Conservation (phyloP, 2,329 filamentous ascomycete species). For the Cercospora brassicicola region DNA sequence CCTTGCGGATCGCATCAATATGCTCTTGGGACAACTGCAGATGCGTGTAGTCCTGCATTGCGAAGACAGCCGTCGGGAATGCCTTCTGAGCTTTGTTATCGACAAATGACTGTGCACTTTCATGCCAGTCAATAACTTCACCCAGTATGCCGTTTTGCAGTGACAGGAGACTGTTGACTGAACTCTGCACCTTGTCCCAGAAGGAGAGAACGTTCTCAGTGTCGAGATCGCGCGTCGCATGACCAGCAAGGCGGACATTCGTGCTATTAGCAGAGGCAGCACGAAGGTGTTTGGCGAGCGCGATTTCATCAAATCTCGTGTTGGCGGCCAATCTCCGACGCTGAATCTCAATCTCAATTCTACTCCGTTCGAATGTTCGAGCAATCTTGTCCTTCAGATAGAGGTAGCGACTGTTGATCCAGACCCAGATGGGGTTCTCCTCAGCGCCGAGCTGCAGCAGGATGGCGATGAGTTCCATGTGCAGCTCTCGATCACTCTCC, state of each 20-base stretch:
- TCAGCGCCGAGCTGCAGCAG: conserved; percentile 92
- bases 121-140: conserved; percentile 92
- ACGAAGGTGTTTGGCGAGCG: conserved; percentile 73
- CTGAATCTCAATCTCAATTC: conserved; percentile 88
- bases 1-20: conserved; percentile 70
- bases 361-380: conserved; percentile 76
- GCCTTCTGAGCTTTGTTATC: conserved; percentile 78
- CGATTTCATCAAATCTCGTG: conserved; percentile 68
- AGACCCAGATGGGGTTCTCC: conserved; percentile 95
- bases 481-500: conserved; percentile 64
- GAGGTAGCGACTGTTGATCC: conserved; percentile 87
- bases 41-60: conserved; percentile 65
- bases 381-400: conserved; percentile 84
- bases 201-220: conserved; percentile 78
- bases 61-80: conserved; percentile 57
- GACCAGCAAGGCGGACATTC: conserved; percentile 27
- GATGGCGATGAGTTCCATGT: conserved; percentile 86
- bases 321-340: conserved; percentile 74
- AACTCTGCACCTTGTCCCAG: conserved; percentile 84
- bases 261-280: conserved; percentile 51
- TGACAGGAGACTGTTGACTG: conserved; percentile 72
- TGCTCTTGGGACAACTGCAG: conserved; percentile 75
- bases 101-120: conserved; percentile 85
- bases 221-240: conserved; percentile 64
- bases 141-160: conserved; percentile 74